Conservation (phyloP, 2,329 filamentous ascomycete genomes). For the Hypocrella siamensis region DNA sequence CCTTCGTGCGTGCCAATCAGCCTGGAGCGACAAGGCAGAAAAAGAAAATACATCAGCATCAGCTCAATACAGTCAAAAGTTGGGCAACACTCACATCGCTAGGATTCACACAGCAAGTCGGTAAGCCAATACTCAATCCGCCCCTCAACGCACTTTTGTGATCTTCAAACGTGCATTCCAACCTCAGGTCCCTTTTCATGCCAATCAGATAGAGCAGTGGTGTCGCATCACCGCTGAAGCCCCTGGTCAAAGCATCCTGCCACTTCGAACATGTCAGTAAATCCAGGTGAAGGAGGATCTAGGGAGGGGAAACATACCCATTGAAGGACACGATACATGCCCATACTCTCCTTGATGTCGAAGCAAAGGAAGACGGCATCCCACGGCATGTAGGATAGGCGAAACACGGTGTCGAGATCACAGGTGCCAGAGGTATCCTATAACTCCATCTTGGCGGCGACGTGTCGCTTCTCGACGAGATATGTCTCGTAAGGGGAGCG, state of each 20-base stretch:
- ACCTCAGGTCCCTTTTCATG: conserved; percentile 16
- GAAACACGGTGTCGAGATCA: conserved; percentile 18
- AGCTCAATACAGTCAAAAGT: not conserved
- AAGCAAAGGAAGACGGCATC: conserved; percentile 23
- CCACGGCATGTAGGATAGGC: conserved; percentile 19
- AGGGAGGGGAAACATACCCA: conserved; percentile 14
- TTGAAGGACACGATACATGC: conserved; percentile 16
- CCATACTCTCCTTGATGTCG: conserved; percentile 18
- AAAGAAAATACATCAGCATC: not conserved
- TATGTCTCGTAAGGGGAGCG: conserved; percentile 21
- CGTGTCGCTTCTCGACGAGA: conserved; percentile 10
- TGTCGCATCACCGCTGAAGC: conserved; percentile 2
- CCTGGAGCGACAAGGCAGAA: conserved; percentile 11
- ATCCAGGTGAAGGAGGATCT: not conserved
- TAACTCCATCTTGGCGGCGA: conserved; percentile 15
- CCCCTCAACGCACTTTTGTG: conserved; percentile 3
- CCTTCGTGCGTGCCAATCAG: conserved; percentile 14
- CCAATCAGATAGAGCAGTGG: conserved; percentile 18
- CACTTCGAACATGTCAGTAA: conserved; percentile 6
- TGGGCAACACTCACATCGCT: conserved; percentile 10
- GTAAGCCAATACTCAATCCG: conserved; percentile 1
- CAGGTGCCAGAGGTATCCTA: conserved; percentile 25
- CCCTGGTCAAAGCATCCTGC: conserved; percentile 8
- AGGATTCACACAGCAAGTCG: conserved; percentile 15
- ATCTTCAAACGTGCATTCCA: conserved; percentile 5